A percentile compares a stretch with the other conserved stretches of the same genome.
phyloP scores from a whole-genome alignment of 2,329 filamentous ascomycete species.

The Acephala macrosclerotiorum region DNA sequence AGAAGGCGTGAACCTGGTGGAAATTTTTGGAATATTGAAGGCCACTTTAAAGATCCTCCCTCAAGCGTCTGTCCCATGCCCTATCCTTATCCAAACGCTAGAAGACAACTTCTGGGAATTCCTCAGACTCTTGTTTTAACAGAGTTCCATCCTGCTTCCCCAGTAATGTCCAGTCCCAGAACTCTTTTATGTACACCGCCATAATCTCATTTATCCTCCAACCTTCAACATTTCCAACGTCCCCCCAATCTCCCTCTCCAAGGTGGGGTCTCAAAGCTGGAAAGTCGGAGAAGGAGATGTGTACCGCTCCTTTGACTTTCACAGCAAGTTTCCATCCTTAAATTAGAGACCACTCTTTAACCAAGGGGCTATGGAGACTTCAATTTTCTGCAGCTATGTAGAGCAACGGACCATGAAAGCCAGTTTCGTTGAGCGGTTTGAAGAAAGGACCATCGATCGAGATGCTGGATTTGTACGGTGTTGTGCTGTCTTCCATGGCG shows the following conservation, averaged over 20 bases:
- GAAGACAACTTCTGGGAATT: neutral
- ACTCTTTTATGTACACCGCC: neutral
- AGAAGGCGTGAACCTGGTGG: too few species aligned
- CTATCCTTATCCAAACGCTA: neutral
- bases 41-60: neutral
- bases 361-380: neutral
- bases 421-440: neutral
- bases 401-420: neutral
- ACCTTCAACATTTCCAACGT: neutral
- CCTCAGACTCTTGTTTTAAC: neutral
- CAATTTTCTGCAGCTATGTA: conserved; percentile 3
- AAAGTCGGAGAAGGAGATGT: neutral
- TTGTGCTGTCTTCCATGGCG: conserved; percentile 1
- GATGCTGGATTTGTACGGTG: neutral
- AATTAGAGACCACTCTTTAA: neutral
- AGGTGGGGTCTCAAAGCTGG: neutral
- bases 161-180: conserved; percentile 2
- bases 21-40: too few species aligned
- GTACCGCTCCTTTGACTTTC: neutral
- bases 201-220: neutral
- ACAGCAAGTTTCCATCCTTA: neutral
- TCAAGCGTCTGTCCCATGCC: neutral
- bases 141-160: neutral
- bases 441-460: neutral
- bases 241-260: neutral